Base-by-base conservation (phyloP, 768 basidiomycete genomes). In the Cystobasidium ongulense region DNA sequence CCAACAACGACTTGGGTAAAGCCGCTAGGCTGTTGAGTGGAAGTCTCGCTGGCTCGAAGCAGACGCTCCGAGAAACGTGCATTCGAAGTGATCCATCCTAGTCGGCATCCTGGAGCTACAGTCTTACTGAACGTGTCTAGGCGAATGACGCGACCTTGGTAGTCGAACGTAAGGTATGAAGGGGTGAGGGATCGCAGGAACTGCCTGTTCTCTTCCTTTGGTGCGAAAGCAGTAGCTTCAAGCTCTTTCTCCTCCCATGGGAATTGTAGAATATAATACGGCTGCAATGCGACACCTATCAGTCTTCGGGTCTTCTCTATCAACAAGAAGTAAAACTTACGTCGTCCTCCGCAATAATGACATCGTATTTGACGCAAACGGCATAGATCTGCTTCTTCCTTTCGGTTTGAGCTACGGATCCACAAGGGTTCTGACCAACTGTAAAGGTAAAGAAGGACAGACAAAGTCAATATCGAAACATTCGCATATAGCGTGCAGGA, bases 371-470 rank as follows among this genome's bases (percentile, higher is more conserved):
- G 71, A 89, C 87, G 76, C 89, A 90, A 72, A 92, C 83, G n/a
- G 86, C 85, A 80, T 92, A 92, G 67, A 92, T 89, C 57, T 85
- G 86, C 81, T 88, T 86, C 84, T 91, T 92, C 76, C 90, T 83
- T 70, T 84, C 79, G 0, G 33, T 53, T n/a, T 4, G 17, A 82
- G 86, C 81, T 74, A 88, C 88, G 27, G 85, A 82, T 23, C 91
- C 91, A 4, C 87, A 88, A 3, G 90, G 91, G 80, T 92, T 92
- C 81, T 92, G 90, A 31, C 89, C 90, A n/a, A 90, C 84, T 0
- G 57, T 35, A 90, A 35, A 33, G 13, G 17, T 7, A 35, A 67
- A 43, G 65, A 5, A n/a, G 1, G 74, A 46, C 13, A 54, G 63
- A 43, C 72, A 5, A 1, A 3, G 23, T 29, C 36, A 15, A 18